phyloP scores from a whole-genome alignment of 495 filamentous ascomycete species.

The Penicillium daleae region DNA sequence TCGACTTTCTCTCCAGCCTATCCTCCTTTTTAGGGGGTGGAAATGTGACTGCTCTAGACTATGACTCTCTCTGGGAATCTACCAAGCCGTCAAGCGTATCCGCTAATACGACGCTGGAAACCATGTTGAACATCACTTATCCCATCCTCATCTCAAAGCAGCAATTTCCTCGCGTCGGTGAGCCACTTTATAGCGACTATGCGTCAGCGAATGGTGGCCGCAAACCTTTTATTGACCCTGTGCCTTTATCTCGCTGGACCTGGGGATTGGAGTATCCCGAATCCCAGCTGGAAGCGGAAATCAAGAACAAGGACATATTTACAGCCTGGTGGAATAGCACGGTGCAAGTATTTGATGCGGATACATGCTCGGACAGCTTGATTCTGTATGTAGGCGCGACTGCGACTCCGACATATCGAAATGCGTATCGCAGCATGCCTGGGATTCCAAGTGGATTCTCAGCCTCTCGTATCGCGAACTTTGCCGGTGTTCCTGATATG shows the following conservation, averaged over 20 bases:
- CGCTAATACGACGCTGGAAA: background rate
- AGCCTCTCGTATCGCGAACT: conserved; percentile 45
- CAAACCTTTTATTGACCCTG: conserved; percentile 58
- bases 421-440: conserved; percentile 16
- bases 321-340: conserved; percentile 53
- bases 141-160: background rate
- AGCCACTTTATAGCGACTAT: conserved; percentile 58
- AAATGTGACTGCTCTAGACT: background rate
- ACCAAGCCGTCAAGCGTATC: background rate
- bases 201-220: conserved; percentile 50
- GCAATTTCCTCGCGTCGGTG: background rate
- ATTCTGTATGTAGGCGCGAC: background rate
- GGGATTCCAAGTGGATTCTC: conserved; percentile 48
- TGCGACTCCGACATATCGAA: background rate
- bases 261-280: conserved; percentile 45
- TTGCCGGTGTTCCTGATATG: conserved; percentile 57
- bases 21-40: background rate
- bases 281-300: background rate
- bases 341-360: background rate
- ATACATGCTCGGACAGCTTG: background rate
- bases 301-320: conserved; percentile 53
- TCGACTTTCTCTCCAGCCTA: background rate
- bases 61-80: background rate
- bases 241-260: conserved; percentile 58
- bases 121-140: conserved; percentile 44